Evolutionary conservation across 331 rosid genomes (phyloP).

Genomic region (Pyracantha coccinea): DNA sequence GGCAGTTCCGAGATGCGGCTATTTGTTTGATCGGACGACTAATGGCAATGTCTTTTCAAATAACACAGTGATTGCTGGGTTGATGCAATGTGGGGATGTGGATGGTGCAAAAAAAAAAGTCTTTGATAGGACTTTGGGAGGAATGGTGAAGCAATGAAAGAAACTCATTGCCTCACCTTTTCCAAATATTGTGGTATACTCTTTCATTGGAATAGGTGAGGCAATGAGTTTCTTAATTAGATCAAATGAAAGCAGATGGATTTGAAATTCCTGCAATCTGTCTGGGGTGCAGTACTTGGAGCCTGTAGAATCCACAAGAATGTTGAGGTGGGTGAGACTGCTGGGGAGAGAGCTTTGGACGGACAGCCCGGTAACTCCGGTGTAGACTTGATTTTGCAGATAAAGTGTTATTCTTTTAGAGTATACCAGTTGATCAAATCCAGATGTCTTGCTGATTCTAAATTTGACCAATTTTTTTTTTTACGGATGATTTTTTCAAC

Average conservation of each 20-base stretch:
- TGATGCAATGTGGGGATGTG: conserved; percentile 44
- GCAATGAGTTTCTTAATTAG: conserved; percentile 27
- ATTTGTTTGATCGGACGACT: conserved; percentile 24
- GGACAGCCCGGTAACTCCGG: conserved; percentile 42
- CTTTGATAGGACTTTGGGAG: conserved; percentile 25
- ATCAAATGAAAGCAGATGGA: conserved; percentile 30
- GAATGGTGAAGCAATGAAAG: conserved; percentile 34
- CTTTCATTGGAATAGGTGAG: conserved; percentile 46
- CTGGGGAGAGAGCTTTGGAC: conserved; percentile 32
- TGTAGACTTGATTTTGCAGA: conserved; percentile 34
- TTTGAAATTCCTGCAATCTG: conserved; percentile 38
- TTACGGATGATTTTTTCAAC: no score
- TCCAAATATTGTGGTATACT: no score
- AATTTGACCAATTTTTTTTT: neutral
- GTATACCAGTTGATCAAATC: no score
- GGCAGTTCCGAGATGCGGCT: conserved; percentile 9
- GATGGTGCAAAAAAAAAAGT: conserved; percentile 23
- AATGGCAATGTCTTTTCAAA: conserved; percentile 29
- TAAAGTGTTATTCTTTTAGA: no score
- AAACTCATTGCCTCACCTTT: no score
- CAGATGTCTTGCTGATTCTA: no score
- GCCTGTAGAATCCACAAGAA: conserved; percentile 50
- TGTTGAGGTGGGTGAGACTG: conserved; percentile 29
- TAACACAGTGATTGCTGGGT: conserved; percentile 43
- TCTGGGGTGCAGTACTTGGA: conserved; percentile 50